Conservation (phyloP, 768 basidiomycete species). For the Serendipita indica region DNA sequence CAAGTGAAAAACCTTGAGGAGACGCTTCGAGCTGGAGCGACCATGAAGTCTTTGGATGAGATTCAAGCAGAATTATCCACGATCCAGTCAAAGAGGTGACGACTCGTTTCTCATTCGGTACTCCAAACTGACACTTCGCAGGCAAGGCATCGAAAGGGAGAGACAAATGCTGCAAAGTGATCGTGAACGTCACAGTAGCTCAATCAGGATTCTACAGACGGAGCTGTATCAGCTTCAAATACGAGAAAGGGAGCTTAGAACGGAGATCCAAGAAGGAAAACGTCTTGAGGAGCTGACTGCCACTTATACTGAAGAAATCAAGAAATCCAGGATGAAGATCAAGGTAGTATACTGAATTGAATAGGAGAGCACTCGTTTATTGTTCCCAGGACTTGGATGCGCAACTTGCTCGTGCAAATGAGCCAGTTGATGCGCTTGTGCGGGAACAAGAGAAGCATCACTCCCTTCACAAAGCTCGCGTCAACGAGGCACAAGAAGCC, state of each 20-base stretch:
- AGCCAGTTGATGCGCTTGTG: not conserved
- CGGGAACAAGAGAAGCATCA: not conserved
- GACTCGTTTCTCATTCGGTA: slow-evolving; percentile 10
- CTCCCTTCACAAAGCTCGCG: not conserved
- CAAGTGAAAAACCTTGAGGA: slow-evolving; percentile 44
- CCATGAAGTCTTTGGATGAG: slow-evolving; percentile 68
- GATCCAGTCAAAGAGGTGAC: slow-evolving; percentile 52
- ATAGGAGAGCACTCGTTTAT: not conserved
- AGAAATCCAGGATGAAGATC: slow-evolving; percentile 27
- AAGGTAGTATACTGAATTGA: slow-evolving; percentile 29
- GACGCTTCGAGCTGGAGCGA: not conserved
- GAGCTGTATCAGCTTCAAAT: slow-evolving; percentile 50
- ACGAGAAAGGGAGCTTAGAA: slow-evolving; percentile 25
- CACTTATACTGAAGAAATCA: slow-evolving; percentile 43
- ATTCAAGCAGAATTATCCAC: slow-evolving; percentile 64
- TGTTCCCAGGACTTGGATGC: slow-evolving; percentile 33
- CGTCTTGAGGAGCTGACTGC: slow-evolving; percentile 40
- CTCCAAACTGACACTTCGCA: slow-evolving; percentile 19
- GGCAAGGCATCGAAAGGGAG: slow-evolving; percentile 53
- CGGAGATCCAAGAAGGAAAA: slow-evolving; percentile 34
- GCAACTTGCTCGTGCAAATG: not conserved
- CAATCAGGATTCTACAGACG: slow-evolving; percentile 41
- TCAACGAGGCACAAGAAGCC: slow-evolving; percentile 10
- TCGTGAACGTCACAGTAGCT: slow-evolving; percentile 42
- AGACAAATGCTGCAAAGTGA: slow-evolving; percentile 41